phyloP scores from a whole-genome alignment of 345 rosid species.

The Hibiscus tridactylites region DNA sequence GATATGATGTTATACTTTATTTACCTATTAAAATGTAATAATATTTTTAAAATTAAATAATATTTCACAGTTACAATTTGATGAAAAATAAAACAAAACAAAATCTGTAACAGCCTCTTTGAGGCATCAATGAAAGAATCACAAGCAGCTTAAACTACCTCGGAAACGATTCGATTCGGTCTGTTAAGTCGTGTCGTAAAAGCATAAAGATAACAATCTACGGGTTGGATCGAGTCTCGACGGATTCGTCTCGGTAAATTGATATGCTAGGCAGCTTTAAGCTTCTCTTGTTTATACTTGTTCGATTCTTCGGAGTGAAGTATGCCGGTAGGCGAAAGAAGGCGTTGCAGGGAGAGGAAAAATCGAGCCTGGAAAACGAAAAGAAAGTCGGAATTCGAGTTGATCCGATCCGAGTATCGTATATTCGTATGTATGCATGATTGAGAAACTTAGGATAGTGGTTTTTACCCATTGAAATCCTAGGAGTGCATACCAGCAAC shows the following conservation, averaged over 20 bases:
- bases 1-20: too few species aligned
- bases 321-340: constrained; percentile 39
- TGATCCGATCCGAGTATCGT: not conserved
- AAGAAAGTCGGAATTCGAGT: not conserved
- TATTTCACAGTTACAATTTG: too few species aligned
- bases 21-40: too few species aligned
- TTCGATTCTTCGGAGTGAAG: constrained; percentile 25
- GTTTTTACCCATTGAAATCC: constrained; percentile 61
- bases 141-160: not conserved
- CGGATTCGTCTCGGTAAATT: not conserved
- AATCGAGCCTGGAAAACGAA: constrained; percentile 38
- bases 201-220: too few species aligned
- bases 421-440: not conserved
- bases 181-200: too few species aligned
- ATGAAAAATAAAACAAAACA: too few species aligned
- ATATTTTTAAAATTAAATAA: too few species aligned
- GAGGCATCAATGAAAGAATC: not conserved
- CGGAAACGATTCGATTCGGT: too few species aligned
- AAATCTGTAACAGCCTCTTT: not conserved
- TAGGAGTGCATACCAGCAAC: constrained; percentile 46
- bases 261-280: not conserved
- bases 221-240: too few species aligned
- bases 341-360: constrained; percentile 33
- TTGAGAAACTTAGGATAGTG: not conserved
- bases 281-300: constrained; percentile 4